Conservation (phyloP, 305 asterid genomes). For the Fraxinus platypoda region DNA sequence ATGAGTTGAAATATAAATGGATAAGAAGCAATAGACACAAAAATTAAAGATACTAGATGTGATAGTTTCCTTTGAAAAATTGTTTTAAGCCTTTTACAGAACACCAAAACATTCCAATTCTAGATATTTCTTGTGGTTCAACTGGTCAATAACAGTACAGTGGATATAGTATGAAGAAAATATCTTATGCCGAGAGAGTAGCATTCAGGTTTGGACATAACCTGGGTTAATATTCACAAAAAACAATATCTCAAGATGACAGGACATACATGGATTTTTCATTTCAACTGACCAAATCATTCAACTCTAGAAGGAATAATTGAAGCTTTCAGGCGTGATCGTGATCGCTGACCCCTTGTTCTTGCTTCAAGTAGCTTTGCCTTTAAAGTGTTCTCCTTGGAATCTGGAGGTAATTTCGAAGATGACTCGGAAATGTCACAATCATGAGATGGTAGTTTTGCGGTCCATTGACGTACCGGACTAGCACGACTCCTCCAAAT, state of each 20-base stretch:
- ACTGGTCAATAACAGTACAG: neutral
- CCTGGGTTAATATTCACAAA: constrained; percentile 21
- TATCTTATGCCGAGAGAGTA: neutral
- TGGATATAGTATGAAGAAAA: neutral
- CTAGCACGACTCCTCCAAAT: constrained; percentile 69
- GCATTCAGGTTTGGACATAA: constrained; percentile 12
- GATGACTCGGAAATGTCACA: constrained; percentile 46
- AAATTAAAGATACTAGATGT: neutral
- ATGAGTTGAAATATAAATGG: neutral
- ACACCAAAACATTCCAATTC: neutral
- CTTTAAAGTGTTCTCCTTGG: constrained; percentile 65
- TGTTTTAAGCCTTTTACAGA: neutral
- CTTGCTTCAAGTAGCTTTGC: constrained; percentile 82
- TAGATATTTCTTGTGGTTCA: neutral
- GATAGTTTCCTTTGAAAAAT: neutral
- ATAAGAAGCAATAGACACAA: neutral
- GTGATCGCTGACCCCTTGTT: constrained; percentile 63
- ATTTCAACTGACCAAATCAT: constrained; percentile 15
- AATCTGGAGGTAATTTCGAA: constrained; percentile 53
- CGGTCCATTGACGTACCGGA: constrained; percentile 74
- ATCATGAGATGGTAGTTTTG: constrained; percentile 58
- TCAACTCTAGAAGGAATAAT: constrained; percentile 42
- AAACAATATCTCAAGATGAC: constrained; percentile 6
- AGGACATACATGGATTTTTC: neutral
- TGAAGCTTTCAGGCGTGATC: constrained; percentile 66